Percentiles rank a stretch among this genome's conserved stretches.
Conservation (phyloP, 75 land plant species). For the Sequoiadendron giganteum region DNA sequence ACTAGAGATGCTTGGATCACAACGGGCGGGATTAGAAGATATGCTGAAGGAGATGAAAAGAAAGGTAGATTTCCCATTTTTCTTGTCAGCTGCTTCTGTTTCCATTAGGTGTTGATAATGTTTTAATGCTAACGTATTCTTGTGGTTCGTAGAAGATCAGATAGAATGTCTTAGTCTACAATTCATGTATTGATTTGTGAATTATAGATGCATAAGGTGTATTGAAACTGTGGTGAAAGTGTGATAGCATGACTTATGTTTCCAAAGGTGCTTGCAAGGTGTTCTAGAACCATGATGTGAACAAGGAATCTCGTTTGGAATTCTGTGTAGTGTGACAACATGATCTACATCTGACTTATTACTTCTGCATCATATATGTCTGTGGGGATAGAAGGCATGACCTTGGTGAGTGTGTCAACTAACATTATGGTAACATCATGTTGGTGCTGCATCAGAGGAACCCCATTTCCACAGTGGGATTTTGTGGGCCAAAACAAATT, state of each 20-base stretch:
- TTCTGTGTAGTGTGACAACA: not conserved
- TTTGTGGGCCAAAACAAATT: not conserved
- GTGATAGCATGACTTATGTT: not conserved
- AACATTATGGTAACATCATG: not conserved
- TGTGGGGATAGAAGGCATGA: not conserved
- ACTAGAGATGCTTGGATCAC: slow-evolving; percentile 79
- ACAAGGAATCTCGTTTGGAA: not conserved
- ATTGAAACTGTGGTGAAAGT: not conserved
- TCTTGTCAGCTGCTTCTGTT: slow-evolving; percentile 5
- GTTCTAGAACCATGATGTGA: not conserved
- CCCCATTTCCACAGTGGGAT: not conserved
- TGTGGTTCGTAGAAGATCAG: not conserved
- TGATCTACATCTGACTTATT: not conserved
- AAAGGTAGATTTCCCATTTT: slow-evolving; percentile 49
- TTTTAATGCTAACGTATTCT: not conserved
- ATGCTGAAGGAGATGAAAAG: slow-evolving; percentile 99
- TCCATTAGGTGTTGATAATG: not conserved
- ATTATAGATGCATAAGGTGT: not conserved
- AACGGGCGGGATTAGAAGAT: slow-evolving; percentile 95
- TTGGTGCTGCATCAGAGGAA: not conserved
- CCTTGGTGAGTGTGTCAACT: not conserved
- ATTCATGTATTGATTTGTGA: not conserved
- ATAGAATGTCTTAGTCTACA: not conserved
- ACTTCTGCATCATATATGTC: not conserved
- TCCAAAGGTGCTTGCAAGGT: not conserved